Percentiles rank a stretch among this genome's conserved stretches.
Evolutionary conservation across 768 basidiomycete species (phyloP).

Genomic region (Mycena floridula): DNA sequence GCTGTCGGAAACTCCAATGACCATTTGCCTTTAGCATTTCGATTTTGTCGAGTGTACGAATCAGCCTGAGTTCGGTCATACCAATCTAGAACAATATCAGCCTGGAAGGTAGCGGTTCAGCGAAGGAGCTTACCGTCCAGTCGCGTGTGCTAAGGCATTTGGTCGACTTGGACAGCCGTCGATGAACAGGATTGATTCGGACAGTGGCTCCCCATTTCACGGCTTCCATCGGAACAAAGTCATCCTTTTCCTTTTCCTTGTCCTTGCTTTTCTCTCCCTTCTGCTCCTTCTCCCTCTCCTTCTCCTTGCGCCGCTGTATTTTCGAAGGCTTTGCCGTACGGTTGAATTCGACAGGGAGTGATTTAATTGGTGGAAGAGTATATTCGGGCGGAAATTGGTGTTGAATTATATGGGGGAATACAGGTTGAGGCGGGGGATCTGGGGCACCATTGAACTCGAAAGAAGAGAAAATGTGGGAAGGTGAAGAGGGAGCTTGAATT

Average conservation of each 20-base stretch:
- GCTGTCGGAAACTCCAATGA: slow-evolving; percentile 90
- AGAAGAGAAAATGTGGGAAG: slow-evolving; percentile 20
- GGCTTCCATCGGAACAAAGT: slow-evolving; percentile 59
- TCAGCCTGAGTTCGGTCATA: slow-evolving; percentile 68
- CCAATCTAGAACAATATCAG: slow-evolving; percentile 52
- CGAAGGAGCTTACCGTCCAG: slow-evolving; percentile 73
- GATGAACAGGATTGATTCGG: slow-evolving; percentile 71
- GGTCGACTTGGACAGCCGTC: slow-evolving; percentile 57
- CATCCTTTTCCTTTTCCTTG: slow-evolving; percentile 47
- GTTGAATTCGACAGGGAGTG: slow-evolving; percentile 42
- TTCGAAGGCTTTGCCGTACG: slow-evolving; percentile 43
- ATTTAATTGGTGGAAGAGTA: slow-evolving; percentile 41
- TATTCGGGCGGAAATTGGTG: slow-evolving; percentile 34
- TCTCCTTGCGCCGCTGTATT: slow-evolving; percentile 42
- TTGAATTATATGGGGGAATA: slow-evolving; percentile 6
- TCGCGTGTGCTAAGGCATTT: slow-evolving; percentile 79
- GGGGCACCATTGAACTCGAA: slow-evolving; percentile 23
- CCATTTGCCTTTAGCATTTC: slow-evolving; percentile 75
- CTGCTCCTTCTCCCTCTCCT: slow-evolving; percentile 38
- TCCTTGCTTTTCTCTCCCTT: slow-evolving; percentile 39
- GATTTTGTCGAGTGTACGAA: slow-evolving; percentile 79
- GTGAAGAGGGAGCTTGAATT: slow-evolving; percentile 30
- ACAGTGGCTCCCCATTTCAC: slow-evolving; percentile 71
- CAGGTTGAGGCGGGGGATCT: slow-evolving; percentile 6
- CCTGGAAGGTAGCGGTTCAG: not conserved